phyloP scores from a whole-genome alignment of 345 rosid genomes.

The Lumnitzera littorea region DNA sequence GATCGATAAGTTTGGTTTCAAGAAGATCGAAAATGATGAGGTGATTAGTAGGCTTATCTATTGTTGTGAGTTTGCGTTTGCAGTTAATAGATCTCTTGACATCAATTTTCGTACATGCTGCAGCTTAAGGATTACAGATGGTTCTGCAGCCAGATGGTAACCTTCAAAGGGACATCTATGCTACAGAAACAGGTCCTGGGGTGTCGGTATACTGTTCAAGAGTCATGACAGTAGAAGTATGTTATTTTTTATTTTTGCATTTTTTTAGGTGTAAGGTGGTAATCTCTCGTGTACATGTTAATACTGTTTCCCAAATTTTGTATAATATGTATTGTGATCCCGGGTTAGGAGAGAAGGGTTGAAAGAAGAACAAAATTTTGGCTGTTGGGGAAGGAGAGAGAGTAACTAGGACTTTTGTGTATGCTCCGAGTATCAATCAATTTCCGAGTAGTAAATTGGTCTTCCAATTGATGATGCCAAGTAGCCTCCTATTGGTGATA shows the following conservation, averaged over 20 bases:
- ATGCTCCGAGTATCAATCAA: too few species aligned
- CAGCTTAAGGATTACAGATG: conserved; percentile 18
- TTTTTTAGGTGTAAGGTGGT: background rate
- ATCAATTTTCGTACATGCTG: background rate
- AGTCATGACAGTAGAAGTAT: background rate
- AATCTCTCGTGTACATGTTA: too few species aligned
- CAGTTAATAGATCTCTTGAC: background rate
- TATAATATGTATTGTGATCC: too few species aligned
- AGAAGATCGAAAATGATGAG: conserved; percentile 22
- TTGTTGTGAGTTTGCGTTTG: background rate
- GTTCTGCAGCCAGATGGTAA: conserved; percentile 21
- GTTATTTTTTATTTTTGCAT: background rate
- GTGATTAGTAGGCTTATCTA: conserved; percentile 5
- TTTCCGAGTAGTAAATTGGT: too few species aligned
- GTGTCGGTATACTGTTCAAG: background rate
- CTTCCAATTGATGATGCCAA: too few species aligned
- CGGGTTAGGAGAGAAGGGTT: too few species aligned
- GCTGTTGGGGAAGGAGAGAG: too few species aligned
- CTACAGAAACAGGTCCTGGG: conserved; percentile 14
- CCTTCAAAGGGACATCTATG: conserved; percentile 26
- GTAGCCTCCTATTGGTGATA: too few species aligned
- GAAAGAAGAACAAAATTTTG: too few species aligned
- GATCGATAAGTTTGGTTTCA: conserved; percentile 39
- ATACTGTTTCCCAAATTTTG: too few species aligned
- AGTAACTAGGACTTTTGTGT: too few species aligned